These are phyloP conservation scores for Populus trichocarpa DNA, from an alignment of 441 rosid species.

Conservation along the genomic window DNA sequence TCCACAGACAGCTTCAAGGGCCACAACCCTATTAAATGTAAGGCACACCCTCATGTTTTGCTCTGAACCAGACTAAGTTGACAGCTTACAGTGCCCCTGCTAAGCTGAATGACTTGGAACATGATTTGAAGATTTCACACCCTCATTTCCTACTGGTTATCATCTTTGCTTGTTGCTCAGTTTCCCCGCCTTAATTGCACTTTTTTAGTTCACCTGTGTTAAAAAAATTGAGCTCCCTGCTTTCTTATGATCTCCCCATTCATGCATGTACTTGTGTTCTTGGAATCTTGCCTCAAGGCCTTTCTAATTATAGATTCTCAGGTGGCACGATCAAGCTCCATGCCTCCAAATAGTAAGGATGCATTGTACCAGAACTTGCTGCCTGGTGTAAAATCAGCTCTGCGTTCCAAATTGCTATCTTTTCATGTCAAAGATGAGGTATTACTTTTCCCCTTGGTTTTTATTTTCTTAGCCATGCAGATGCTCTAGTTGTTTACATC, in stretches of 20 bases:
- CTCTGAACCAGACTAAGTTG: neutral
- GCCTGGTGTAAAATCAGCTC: slow-evolving; percentile 74
- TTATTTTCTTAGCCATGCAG: neutral
- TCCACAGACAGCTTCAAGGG: neutral
- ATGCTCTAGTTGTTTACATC: neutral
- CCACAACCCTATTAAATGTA: neutral
- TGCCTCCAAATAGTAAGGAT: slow-evolving; percentile 86
- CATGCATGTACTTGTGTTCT: neutral
- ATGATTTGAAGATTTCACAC: neutral
- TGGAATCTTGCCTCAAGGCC: neutral
- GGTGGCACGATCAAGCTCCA: slow-evolving; percentile 89
- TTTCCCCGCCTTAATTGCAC: neutral
- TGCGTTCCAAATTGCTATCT: slow-evolving; percentile 67
- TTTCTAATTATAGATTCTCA: slow-evolving; percentile 24
- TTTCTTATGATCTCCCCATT: neutral
- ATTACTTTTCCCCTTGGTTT: neutral
- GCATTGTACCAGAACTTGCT: slow-evolving; percentile 90
- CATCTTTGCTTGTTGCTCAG: neutral
- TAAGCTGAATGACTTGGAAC: neutral
- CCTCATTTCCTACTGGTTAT: neutral
- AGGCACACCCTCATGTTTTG: neutral
- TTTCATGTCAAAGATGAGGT: slow-evolving; percentile 69
- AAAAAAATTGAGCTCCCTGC: neutral
- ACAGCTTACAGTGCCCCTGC: neutral
- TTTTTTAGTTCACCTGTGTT: neutral